A percentile compares a stretch with the other conserved stretches of the same genome.
phyloP scores from a whole-genome alignment of 768 basidiomycete genomes.

The Chiua virens region DNA sequence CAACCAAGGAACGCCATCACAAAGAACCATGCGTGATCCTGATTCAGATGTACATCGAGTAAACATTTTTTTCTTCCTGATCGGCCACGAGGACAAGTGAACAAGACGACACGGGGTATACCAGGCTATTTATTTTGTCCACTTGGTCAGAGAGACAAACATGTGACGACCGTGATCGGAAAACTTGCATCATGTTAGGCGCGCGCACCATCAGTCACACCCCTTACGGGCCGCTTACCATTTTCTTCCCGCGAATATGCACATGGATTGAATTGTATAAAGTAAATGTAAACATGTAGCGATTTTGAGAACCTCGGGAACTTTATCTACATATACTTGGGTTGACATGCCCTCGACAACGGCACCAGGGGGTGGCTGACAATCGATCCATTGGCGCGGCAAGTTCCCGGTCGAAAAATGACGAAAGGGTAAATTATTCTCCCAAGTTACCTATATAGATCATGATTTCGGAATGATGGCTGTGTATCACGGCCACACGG shows the following conservation, averaged over 20 bases:
- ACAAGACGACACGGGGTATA: background rate
- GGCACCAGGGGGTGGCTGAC: constrained; percentile 6
- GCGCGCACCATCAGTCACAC: too few relatives aligned
- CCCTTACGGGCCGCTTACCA: too few relatives aligned
- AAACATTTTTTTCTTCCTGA: background rate
- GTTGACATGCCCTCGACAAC: background rate
- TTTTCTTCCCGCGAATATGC: constrained; percentile 1
- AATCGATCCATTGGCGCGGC: background rate
- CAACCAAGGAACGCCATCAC: too few relatives aligned
- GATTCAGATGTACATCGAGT: too few relatives aligned
- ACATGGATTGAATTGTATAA: too few relatives aligned
- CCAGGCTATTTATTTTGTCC: background rate
- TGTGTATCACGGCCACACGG: constrained; percentile 6
- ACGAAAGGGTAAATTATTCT: constrained; percentile 13
- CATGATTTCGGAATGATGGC: constrained; percentile 8
- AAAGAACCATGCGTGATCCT: too few relatives aligned
- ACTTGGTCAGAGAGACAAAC: background rate
- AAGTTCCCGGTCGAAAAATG: constrained; percentile 11
- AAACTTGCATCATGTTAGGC: too few relatives aligned
- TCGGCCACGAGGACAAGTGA: constrained; percentile 1
- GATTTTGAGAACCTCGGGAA: too few relatives aligned
- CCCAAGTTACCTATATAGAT: constrained; percentile 5
- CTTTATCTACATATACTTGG: too few relatives aligned
- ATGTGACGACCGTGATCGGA: too few relatives aligned
- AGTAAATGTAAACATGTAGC: too few relatives aligned